Evolutionary conservation across 768 basidiomycete species (phyloP), one percentile per base, ranked within the genome.

Genomic region (Mycena albidolilacea): DNA sequence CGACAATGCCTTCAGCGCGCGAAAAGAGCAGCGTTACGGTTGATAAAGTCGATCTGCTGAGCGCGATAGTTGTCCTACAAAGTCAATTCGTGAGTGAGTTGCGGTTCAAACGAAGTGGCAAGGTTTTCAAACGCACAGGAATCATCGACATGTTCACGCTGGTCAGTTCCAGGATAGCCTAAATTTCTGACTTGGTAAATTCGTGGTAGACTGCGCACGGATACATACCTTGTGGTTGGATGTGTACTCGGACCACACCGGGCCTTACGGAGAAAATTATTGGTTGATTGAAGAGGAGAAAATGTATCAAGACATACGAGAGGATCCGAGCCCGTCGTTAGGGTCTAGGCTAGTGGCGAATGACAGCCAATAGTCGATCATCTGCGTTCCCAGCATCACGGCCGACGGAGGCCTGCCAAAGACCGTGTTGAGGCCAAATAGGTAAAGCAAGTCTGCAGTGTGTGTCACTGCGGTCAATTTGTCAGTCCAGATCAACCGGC

Each of bases 281-380:
- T 60, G 1, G 14, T 10, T 4, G 30, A 30, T 35, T 41, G 6
- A 19, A 37, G 0, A 6, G 12, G 7, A 30, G 3, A 7, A 35
- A 55, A 44, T 12, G 5, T 17, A 4, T 30, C 10, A n/a, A 6
- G 10, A 60, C 70, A 9, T 54, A 71, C 70, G 70, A 14, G 15
- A 9, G 4, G 64, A 66, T 43, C 85, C 86, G 37, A 71, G 79
- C 9, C 83, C 82, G 44, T 87, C 85, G 59, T 86, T 86, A 8
- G 86, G 85, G 59, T 83, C 79, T 38, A 86, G 77, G 39, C 82
- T 84, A 0, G 82, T 84, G 1, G 83, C 84, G 64, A 86, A 87
- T 1, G 86, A 87, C 35, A 87, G 72, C 86, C 85, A 86, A 64
- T 85, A 86, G 55, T 86, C 84, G 39, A 83, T 78, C 85, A 86